phyloP scores from a whole-genome alignment of 164 flowering plant species.

The Amborella trichopoda region DNA sequence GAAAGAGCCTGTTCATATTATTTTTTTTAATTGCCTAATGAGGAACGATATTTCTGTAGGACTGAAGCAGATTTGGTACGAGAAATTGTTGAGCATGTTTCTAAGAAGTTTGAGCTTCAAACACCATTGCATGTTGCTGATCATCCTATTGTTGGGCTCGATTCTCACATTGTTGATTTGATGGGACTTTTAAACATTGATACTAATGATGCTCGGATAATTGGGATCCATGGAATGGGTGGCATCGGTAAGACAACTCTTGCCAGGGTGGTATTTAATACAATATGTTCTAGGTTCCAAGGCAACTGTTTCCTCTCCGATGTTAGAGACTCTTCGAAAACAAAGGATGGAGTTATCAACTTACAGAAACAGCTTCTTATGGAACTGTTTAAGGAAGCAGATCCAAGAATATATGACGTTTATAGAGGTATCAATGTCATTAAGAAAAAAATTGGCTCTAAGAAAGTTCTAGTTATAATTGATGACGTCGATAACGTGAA shows the following conservation, averaged over 20 bases:
- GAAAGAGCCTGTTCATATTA: too few species aligned
- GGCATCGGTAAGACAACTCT: constrained; percentile 1
- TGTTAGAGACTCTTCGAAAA: not conserved
- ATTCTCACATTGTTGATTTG: not conserved
- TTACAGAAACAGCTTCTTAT: not conserved
- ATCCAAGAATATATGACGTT: not conserved
- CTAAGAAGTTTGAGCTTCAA: too few species aligned
- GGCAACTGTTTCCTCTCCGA: not conserved
- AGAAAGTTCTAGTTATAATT: not conserved
- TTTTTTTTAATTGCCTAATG: too few species aligned
- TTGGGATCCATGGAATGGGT: not conserved
- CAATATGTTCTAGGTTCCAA: not conserved
- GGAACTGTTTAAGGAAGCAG: too few species aligned
- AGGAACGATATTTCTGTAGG: too few species aligned
- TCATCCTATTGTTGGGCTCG: not conserved
- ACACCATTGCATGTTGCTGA: not conserved
- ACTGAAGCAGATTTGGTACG: too few species aligned
- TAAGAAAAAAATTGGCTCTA: not conserved
- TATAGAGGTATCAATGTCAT: not conserved
- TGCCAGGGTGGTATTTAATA: not conserved
- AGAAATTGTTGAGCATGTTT: too few species aligned
- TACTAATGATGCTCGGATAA: not conserved
- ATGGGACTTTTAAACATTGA: not conserved
- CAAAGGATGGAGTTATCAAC: not conserved
- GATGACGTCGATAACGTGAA: not conserved